Percentiles rank a stretch among this genome's conserved stretches.
phyloP scores from a whole-genome alignment of 768 basidiomycete genomes.

The Tulasnella sp. region DNA sequence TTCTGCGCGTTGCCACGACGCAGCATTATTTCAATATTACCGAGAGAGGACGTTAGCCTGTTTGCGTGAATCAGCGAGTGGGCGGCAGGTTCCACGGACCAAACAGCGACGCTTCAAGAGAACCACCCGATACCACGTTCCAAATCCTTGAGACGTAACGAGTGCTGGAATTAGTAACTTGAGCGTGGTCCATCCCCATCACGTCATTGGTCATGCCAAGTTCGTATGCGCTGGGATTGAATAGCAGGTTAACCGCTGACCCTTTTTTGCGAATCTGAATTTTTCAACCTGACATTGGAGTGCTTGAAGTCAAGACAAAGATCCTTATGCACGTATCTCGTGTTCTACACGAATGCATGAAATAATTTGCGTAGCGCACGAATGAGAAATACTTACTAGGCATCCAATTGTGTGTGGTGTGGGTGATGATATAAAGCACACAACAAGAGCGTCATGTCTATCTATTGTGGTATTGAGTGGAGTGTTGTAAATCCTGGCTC shows the following conservation, averaged over 20 bases:
- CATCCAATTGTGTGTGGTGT: background rate
- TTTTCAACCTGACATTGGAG: too few relatives aligned
- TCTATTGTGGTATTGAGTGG: background rate
- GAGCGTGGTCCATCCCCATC: background rate
- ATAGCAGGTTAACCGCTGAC: background rate
- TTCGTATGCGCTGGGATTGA: background rate
- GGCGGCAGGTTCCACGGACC: background rate
- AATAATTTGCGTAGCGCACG: background rate
- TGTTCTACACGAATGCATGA: background rate
- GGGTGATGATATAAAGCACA: background rate
- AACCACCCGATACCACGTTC: background rate
- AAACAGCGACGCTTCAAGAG: background rate
- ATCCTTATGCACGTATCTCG: background rate
- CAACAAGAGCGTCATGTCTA: background rate
- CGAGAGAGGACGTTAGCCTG: too few relatives aligned
- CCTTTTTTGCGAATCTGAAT: background rate
- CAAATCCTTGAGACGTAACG: background rate
- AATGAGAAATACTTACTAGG: background rate
- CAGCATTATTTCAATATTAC: too few relatives aligned
- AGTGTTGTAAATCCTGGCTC: too few relatives aligned
- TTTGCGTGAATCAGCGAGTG: background rate
- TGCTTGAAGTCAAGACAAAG: background rate
- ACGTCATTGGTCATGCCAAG: background rate
- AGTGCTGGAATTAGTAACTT: rapidly evolving
- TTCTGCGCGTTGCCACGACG: background rate